phyloP scores from a whole-genome alignment of 2,329 filamentous ascomycete genomes.

The Gremmenia infestans region DNA sequence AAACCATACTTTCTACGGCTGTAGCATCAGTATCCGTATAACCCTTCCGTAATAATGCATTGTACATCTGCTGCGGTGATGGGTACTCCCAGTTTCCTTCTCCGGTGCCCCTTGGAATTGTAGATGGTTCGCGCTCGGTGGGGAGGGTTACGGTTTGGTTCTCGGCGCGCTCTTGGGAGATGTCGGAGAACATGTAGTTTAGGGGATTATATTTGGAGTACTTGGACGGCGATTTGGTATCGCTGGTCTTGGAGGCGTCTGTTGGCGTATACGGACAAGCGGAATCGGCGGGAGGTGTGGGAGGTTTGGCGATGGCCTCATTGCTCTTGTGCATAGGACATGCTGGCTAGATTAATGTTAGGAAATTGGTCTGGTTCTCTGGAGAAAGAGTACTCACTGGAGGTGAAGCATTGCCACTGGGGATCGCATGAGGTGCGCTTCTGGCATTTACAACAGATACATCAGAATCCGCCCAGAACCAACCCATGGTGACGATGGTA shows the following conservation, averaged over 20 bases:
- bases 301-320: conserved; percentile 29
- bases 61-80: conserved; percentile 99
- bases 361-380: neutral
- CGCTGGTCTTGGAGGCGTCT: conserved; percentile 14
- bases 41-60: conserved; percentile 91
- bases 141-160: conserved; percentile 72
- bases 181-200: conserved; percentile 90
- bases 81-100: conserved; percentile 94
- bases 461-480: conserved; percentile 30
- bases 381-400: conserved; percentile 20
- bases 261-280: conserved; percentile 31
- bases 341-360: conserved; percentile 44
- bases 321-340: conserved; percentile 62
- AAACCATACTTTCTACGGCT: conserved; percentile 94
- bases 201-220: conserved; percentile 69
- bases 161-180: conserved; percentile 73
- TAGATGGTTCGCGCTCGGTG: conserved; percentile 75
- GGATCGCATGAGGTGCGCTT: conserved; percentile 21
- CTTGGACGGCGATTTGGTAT: conserved; percentile 39
- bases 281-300: conserved; percentile 27
- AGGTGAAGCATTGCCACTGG: conserved; percentile 18
- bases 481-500: conserved; percentile 23
- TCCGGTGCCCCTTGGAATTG: conserved; percentile 81
- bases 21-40: conserved; percentile 92
- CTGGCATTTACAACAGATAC: conserved; percentile 20